Evolutionary conservation across 805 yeast species (phyloP).

Genomic region (Starmerella ratchasimensis): DNA sequence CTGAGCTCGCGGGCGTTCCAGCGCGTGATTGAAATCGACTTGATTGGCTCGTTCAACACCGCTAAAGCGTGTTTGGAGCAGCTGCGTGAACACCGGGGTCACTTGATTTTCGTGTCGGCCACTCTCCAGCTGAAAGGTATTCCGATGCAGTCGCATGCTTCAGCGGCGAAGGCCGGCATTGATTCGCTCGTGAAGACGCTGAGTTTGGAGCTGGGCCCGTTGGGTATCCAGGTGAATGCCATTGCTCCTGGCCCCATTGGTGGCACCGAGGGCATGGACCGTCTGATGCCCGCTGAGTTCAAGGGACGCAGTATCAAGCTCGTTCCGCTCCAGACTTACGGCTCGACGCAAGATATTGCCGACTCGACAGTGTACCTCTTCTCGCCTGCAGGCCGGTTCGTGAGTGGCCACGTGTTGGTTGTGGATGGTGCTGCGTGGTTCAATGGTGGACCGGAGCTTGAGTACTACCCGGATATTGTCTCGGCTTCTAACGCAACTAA

Average conservation of each 20-base stretch:
- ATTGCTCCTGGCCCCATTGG: constrained; percentile 87
- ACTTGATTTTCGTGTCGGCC: constrained; percentile 67
- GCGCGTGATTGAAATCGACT: constrained; percentile 73
- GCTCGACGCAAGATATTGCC: constrained; percentile 67
- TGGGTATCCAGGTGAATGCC: constrained; percentile 70
- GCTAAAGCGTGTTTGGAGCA: constrained; percentile 66
- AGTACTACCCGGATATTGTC: constrained; percentile 35
- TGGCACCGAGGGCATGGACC: constrained; percentile 71
- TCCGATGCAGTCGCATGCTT: constrained; percentile 79
- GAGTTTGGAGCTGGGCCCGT: constrained; percentile 84
- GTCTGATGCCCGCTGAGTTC: constrained; percentile 38
- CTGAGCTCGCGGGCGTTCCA: constrained; percentile 78
- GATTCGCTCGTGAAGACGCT: constrained; percentile 74
- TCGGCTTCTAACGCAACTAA: constrained; percentile 24
- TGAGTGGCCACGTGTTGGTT: constrained; percentile 60
- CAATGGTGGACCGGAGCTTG: constrained; percentile 24
- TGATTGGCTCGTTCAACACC: constrained; percentile 80
- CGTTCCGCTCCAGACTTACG: constrained; percentile 42
- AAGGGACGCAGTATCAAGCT: constrained; percentile 32
- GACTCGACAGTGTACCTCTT: constrained; percentile 73
- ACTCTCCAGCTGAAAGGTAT: constrained; percentile 82
- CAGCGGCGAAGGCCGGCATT: constrained; percentile 92
- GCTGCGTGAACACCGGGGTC: constrained; percentile 53
- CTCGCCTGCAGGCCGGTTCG: constrained; percentile 65
- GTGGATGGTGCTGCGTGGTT: constrained; percentile 95